These are phyloP conservation scores for Oryza officinalis DNA, from an alignment of 176 grass and related monocot species.

Conservation along the genomic window DNA sequence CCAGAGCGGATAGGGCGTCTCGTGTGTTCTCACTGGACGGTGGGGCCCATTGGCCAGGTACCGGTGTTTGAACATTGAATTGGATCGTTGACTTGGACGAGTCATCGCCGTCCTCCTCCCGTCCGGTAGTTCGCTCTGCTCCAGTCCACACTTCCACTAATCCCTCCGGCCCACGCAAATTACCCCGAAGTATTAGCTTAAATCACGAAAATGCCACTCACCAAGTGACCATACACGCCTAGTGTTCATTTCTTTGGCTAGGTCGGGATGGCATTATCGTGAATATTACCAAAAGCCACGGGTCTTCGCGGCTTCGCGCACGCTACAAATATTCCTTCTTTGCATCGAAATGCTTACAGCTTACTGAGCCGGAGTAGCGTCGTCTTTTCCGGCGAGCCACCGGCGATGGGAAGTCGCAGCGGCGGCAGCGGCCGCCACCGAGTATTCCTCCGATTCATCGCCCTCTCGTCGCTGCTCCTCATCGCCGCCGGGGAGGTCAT, in stretches of 20 bases:
- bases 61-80: neutral
- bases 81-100: slow-evolving; percentile 32
- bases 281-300: neutral
- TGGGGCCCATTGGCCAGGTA: slow-evolving; percentile 1
- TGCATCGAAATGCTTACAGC: neutral
- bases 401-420: slow-evolving; percentile 33
- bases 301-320: neutral
- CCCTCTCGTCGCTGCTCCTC: slow-evolving; percentile 49
- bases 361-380: neutral
- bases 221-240: rapidly evolving
- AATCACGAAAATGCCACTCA: slow-evolving; percentile 24
- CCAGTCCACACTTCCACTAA: slow-evolving; percentile 17
- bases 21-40: neutral
- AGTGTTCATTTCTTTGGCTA: too few species aligned
- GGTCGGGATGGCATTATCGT: neutral
- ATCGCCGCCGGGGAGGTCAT: slow-evolving; percentile 66
- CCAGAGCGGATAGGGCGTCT: neutral
- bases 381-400: slow-evolving; percentile 23
- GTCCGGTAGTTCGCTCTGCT: neutral
- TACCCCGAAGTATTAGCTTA: neutral
- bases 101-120: slow-evolving; percentile 4
- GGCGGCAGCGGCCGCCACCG: neutral
- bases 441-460: slow-evolving; percentile 30
- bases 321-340: slow-evolving; percentile 53
- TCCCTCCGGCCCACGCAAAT: neutral